Evolutionary conservation across 2,329 filamentous ascomycete genomes (phyloP).

Genomic region (Bipolaris oryzae): DNA sequence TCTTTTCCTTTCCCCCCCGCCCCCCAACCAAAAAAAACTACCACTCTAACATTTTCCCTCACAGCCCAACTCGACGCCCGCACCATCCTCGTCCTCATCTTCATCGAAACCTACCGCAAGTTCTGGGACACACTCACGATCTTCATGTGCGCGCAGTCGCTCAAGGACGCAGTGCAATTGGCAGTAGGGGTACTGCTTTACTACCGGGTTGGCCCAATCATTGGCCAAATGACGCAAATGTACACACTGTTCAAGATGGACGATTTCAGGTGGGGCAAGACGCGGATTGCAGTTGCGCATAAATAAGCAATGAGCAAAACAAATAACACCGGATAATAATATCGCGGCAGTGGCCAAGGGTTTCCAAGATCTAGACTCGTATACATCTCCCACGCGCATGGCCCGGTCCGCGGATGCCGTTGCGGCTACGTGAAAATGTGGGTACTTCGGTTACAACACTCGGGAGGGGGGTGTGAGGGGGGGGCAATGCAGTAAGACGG

Average conservation of each 20-base stretch:
- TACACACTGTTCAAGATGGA: conserved; percentile 9
- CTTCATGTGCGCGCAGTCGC: background rate
- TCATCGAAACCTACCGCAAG: conserved; percentile 1
- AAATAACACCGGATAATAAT: background rate
- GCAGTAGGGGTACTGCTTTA: conserved; percentile 1
- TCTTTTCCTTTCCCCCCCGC: background rate
- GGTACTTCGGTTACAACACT: too few species aligned
- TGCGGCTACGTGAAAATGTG: too few species aligned
- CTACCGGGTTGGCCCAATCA: background rate
- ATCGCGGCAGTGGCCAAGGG: too few species aligned
- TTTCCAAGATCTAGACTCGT: too few species aligned
- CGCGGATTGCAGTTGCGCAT: conserved; percentile 1
- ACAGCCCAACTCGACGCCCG: background rate
- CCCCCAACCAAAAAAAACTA: too few species aligned
- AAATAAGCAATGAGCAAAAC: background rate
- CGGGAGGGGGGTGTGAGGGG: too few species aligned
- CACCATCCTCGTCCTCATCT: background rate
- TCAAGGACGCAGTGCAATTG: background rate
- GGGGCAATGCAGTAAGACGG: too few species aligned
- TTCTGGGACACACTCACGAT: background rate
- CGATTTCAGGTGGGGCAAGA: conserved; percentile 14
- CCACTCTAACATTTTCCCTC: background rate
- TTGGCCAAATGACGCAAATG: conserved; percentile 3
- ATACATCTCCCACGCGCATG: too few species aligned
- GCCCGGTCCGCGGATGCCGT: too few species aligned